Conservation (phyloP, 1,284 basidiomycete species). For the Pterulicium gracile region DNA sequence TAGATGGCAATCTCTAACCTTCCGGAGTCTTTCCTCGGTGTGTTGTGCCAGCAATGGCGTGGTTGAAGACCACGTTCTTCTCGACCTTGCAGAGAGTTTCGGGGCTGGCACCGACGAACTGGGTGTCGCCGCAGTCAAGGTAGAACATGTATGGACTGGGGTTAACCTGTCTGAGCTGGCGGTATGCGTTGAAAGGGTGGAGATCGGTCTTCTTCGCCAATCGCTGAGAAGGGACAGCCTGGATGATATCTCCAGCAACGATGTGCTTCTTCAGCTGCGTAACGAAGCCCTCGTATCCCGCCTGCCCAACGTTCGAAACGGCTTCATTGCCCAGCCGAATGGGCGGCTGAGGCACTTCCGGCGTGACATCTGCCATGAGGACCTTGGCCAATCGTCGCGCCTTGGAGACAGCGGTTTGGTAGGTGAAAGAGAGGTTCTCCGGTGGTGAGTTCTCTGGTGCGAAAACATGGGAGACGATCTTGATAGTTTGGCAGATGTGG, state of each 20-base stretch:
- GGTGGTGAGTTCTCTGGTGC: constrained; percentile 58
- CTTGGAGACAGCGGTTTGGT: constrained; percentile 74
- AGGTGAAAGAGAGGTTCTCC: constrained; percentile 64
- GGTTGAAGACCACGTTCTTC: constrained; percentile 88
- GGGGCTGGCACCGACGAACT: constrained; percentile 94
- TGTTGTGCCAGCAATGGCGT: constrained; percentile 96
- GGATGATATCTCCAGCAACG: constrained; percentile 94
- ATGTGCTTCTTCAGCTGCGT: constrained; percentile 92
- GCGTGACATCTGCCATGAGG: constrained; percentile 46
- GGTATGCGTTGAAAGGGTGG: constrained; percentile 96
- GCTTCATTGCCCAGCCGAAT: constrained; percentile 64
- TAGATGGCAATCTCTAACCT: constrained; percentile 39
- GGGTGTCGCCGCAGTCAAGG: constrained; percentile 85
- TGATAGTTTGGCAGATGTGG: constrained; percentile 91
- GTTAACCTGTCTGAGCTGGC: constrained; percentile 89
- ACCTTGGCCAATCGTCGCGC: constrained; percentile 65
- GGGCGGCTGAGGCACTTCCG: constrained; percentile 57
- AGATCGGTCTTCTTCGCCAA: constrained; percentile 77
- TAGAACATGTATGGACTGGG: constrained; percentile 99
- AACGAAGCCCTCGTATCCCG: constrained; percentile 89
- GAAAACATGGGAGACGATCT: constrained; percentile 93
- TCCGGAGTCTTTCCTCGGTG: constrained; percentile 77
- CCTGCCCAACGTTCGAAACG: constrained; percentile 88
- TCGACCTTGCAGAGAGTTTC: constrained; percentile 98
- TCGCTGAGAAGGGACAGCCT: constrained; percentile 95